Base-by-base conservation (phyloP, 352 stramenopile species). In the Pythium vanterpoolii region DNA sequence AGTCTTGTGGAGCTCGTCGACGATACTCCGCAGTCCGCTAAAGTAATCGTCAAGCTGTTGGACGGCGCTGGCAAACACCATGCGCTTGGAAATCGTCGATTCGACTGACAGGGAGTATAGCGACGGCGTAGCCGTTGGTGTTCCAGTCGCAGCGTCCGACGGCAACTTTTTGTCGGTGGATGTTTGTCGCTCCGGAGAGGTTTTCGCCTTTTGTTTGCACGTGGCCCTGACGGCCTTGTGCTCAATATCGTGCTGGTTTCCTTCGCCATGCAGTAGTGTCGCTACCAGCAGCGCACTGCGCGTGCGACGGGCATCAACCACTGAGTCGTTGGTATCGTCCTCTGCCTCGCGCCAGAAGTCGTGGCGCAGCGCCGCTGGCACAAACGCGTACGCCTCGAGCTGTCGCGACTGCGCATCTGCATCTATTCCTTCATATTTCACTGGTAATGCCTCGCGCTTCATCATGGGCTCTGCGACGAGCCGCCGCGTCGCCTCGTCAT, bases 71-170 rank as follows among this genome's bases (percentile, higher is more conserved):
- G 70, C 60, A 34, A 85, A 86, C 8, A 75, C 78, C 66, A 85
- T 81, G 30, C 74, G 74, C 60, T 78, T 73, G 3, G 74, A 83
- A 46, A 91, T 73, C 5, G 56, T 59, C 18, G 64, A 61, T 40
- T 93, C 83, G 11, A 87, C 67, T 4, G 54, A 50, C 5, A 73
- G 62, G 4, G 79, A 79, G 57, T 93, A 93, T 21, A 93, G 24
- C 1, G 61, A 46, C 48, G 5, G 19, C 50, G 47, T 56, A 46
- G 36, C 40, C 27, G 11, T 45, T 5, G 18, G 18, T 9, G 6
- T 42, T n/a, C 18, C 30, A 38, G 34, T 24, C 23, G 33, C 3
- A 21, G 36, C 19, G 26, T 23, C 14, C 24, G 23, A 3, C 42
- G 42, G 34, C 34, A 4, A 18, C 34, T 42, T 42, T 5, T 42